Percentiles rank a stretch among this genome's conserved stretches.
Conservation (phyloP, 345 rosid genomes). For the Viola odorata region DNA sequence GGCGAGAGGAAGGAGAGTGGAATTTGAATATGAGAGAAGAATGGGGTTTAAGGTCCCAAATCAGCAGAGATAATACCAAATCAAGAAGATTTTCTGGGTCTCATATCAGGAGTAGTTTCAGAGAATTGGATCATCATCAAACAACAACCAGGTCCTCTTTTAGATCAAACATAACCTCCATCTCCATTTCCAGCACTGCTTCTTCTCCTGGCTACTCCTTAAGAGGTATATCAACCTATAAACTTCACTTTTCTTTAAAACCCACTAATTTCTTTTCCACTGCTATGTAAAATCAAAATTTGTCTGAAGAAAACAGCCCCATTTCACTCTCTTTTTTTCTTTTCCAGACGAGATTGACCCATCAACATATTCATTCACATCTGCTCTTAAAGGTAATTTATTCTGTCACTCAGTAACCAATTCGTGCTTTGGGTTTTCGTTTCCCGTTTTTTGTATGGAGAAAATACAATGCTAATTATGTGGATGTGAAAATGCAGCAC, state of each 20-base stretch:
- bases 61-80: slow-evolving; percentile 40
- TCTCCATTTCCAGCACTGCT: slow-evolving; percentile 67
- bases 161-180: slow-evolving; percentile 41
- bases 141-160: slow-evolving; percentile 17
- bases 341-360: slow-evolving; percentile 87
- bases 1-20: slow-evolving; percentile 17
- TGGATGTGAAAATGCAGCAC: slow-evolving; percentile 39
- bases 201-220: slow-evolving; percentile 79
- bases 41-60: slow-evolving; percentile 47
- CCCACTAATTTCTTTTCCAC: not conserved
- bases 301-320: not conserved
- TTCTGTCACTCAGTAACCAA: not conserved
- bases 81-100: slow-evolving; percentile 81
- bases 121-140: slow-evolving; percentile 33
- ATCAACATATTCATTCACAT: slow-evolving; percentile 79
- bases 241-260: not conserved
- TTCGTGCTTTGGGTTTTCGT: not conserved
- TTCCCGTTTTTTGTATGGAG: too few relatives aligned
- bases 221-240: slow-evolving; percentile 2
- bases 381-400: slow-evolving; percentile 68
- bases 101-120: slow-evolving; percentile 46
- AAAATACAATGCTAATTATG: not conserved
- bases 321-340: not conserved
- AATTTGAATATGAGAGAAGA: slow-evolving; percentile 43
- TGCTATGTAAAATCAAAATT: not conserved